Percentiles rank a stretch among this genome's conserved stretches.
phyloP scores from a whole-genome alignment of 805 yeast species.

The Candida tammaniensis region DNA sequence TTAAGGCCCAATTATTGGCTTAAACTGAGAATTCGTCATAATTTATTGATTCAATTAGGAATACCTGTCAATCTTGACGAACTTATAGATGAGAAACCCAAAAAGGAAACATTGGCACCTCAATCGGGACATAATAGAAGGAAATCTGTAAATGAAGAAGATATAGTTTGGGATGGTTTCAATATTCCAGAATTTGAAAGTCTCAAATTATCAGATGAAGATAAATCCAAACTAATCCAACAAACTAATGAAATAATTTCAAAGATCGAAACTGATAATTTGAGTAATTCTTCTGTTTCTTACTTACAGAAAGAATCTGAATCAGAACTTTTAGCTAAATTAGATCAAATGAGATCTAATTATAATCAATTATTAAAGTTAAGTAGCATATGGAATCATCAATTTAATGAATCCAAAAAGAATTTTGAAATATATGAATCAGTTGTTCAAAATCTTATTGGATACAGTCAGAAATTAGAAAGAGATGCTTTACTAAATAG shows the following conservation, averaged over 20 bases:
- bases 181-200: constrained; percentile 33
- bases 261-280: constrained; percentile 31
- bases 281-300: constrained; percentile 28
- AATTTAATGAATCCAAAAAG: constrained; percentile 45
- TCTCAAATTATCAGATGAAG: constrained; percentile 27
- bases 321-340: constrained; percentile 29
- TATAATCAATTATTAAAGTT: constrained; percentile 24
- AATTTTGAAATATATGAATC: constrained; percentile 80
- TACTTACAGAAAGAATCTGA: constrained; percentile 21
- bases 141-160: constrained; percentile 25
- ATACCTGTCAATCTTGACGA: constrained; percentile 74
- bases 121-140: constrained; percentile 12
- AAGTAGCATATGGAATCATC: constrained; percentile 50
- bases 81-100: constrained; percentile 14
- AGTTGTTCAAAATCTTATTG: constrained; percentile 86
- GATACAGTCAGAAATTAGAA: constrained; percentile 80
- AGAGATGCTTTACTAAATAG: constrained; percentile 43
- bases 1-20: constrained; percentile 68
- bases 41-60: constrained; percentile 61
- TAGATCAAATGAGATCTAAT: constrained; percentile 29
- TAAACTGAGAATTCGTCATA: constrained; percentile 60
- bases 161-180: constrained; percentile 35
- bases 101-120: background rate
- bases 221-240: constrained; percentile 22
- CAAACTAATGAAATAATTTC: constrained; percentile 26